phyloP scores from a whole-genome alignment of 805 yeast genomes.

The Yamadazyma sp. region DNA sequence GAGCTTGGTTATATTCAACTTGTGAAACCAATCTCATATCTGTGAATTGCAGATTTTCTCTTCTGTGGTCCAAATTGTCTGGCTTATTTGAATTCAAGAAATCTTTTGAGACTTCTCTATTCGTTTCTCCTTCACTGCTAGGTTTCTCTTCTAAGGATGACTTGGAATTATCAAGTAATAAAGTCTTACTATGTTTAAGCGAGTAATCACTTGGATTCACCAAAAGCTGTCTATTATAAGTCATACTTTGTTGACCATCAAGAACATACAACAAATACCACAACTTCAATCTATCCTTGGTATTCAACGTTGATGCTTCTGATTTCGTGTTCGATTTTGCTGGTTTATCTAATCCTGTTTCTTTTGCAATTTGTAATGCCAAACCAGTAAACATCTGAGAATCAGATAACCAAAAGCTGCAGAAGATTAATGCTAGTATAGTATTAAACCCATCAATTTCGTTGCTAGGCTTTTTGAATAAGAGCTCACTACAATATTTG shows the following conservation, averaged over 20 bases:
- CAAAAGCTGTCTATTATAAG: constrained; percentile 55
- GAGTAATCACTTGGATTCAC: constrained; percentile 47
- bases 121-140: not conserved
- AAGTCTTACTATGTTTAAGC: constrained; percentile 38
- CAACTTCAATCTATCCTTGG: constrained; percentile 50
- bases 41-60: constrained; percentile 23
- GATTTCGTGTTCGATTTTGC: constrained; percentile 8
- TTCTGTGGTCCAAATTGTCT: constrained; percentile 6
- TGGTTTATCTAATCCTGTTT: constrained; percentile 43
- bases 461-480: constrained; percentile 34
- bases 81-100: constrained; percentile 4
- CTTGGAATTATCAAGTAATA: constrained; percentile 22
- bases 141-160: constrained; percentile 1
- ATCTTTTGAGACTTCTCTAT: not conserved
- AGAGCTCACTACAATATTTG: constrained; percentile 31
- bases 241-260: constrained; percentile 68
- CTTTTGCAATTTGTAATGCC: constrained; percentile 64
- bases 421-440: constrained; percentile 59
- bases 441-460: constrained; percentile 55
- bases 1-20: constrained; percentile 64
- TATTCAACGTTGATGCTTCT: constrained; percentile 5
- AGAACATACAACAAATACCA: constrained; percentile 66
- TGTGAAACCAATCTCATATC: constrained; percentile 64
- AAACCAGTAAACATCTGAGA: constrained; percentile 64
- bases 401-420: constrained; percentile 68